Evolutionary conservation across 495 filamentous ascomycete species (phyloP), one percentile per base, ranked within the genome.

Genomic region (Penicillium turbatum): DNA sequence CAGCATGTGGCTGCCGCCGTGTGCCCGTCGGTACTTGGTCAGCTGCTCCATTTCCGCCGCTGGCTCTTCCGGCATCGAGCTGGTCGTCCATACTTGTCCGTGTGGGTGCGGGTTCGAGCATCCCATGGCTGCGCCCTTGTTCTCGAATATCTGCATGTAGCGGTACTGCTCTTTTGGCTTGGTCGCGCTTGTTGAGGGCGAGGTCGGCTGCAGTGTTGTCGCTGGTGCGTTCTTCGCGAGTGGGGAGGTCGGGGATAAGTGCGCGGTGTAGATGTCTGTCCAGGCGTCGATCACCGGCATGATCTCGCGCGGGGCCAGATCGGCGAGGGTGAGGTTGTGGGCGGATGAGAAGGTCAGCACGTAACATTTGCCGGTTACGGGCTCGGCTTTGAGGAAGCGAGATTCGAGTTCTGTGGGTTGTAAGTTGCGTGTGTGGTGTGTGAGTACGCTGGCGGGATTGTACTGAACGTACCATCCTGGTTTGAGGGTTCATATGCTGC

Each of bases 131-230:
- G 88, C 85, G 41, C 93, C 93, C 74, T 98, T 98, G 76, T 98
- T 98, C 72, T 98, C 93, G 56, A 98, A 97, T 58, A 98, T 97
- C 70, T 98, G 93, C 92, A 98, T 97, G 71, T 95, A 97, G 41
- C 85, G 82, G 62, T 95, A 90, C 69, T 97, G 91, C 50, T 87
- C 79, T 41, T 81, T 84, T 6, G 90, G 83, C 30, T 76, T 73
- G 15, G 69, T 47, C 61, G 77, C 13, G 64, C 65, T 63, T 64
- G 71, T 54, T 56, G 71, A 57, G 55, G 79, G 75, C 55, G 75
- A 62, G 29, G 66, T 51, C 12, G 85, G 79, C 10, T 78, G 72
- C 26, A 80, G 59, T 6, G 73, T 74, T 4, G 75, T 74, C 2
- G 79, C 61, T 10, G 75, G 60, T 1, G 78, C 72, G 32, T 67